phyloP scores from a whole-genome alignment of 257 asterid genomes.

The Scutellaria galericulata region DNA sequence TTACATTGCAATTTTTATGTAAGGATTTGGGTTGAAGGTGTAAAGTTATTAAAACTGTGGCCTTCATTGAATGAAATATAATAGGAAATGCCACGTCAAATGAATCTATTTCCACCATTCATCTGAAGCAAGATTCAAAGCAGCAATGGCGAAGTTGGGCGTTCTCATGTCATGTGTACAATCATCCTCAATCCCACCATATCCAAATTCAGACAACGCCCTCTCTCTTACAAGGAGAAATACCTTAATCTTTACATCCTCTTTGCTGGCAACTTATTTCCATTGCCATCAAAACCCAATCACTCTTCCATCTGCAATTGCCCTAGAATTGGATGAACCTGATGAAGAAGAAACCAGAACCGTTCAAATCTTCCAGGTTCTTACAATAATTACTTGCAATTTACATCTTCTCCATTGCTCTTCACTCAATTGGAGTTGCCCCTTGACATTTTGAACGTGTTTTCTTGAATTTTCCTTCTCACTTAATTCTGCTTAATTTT shows the following conservation, averaged over 20 bases:
- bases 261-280: conserved; percentile 52
- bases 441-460: no score
- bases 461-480: background rate
- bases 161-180: conserved; percentile 31
- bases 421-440: background rate
- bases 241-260: conserved; percentile 56
- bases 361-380: conserved; percentile 74
- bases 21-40: no score
- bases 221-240: conserved; percentile 51
- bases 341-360: conserved; percentile 62
- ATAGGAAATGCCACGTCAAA: no score
- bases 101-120: no score
- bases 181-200: conserved; percentile 37
- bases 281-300: conserved; percentile 34
- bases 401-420: no score
- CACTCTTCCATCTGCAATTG: conserved; percentile 47
- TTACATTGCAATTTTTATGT: no score
- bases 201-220: conserved; percentile 34
- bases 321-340: conserved; percentile 49
- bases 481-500: conserved; percentile 27
- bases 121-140: background rate
- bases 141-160: conserved; percentile 49
- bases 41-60: no score
- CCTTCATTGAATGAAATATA: no score
- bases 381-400: background rate